Base-by-base conservation (phyloP, 2,329 filamentous ascomycete genomes). In the Cordyceps sp. region DNA sequence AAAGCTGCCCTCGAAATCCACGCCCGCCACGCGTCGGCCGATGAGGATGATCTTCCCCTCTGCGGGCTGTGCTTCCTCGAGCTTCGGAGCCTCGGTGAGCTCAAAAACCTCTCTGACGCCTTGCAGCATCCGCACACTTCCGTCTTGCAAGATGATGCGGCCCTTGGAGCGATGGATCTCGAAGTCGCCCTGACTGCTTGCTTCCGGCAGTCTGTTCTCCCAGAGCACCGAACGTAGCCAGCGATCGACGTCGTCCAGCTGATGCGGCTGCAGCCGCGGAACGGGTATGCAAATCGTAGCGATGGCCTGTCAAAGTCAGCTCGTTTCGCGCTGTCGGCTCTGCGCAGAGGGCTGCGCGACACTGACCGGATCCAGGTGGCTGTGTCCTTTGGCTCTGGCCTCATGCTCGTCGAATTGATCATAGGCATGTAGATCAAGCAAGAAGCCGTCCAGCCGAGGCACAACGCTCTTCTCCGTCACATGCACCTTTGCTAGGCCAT, bases 21-120 rank as follows among this genome's bases (percentile, higher is more conserved):
- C 54, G n/a, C 50, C 51, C 15, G 51, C 55, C 33, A 78, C 45
- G 27, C 65, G 56, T 36, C 69, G 61, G 28, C 74, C 74, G 48
- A 79, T 78, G 29, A 79, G 44, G 9, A 79, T 67, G 30, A 79
- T 55, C 48, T 79, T 79, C 16, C 73, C 67, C 24, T 51, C 41
- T 18, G 42, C 40, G 10, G 47, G 37, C 10, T 35, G 34, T 27
- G 38, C 45, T 3, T 49, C 47, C 9, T 45, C 42, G 9, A 48
- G 51, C 9, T 51, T 42, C 5, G 58, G 55, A 7, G 57, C 59
- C 41, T 93, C 84, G 17, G 83, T 70, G 17, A 96, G 79, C 46
- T 98, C 90, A 52, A 96, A 98, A 13, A 96, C 69, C 44, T 94
- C 88, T 33, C 88, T 64, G 1, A 98, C 90, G 2, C 86, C 90